A percentile compares a stretch with the other conserved stretches of the same genome.
Evolutionary conservation across 2,329 filamentous ascomycete species (phyloP).

Genomic region (Hypoxylon sp.): DNA sequence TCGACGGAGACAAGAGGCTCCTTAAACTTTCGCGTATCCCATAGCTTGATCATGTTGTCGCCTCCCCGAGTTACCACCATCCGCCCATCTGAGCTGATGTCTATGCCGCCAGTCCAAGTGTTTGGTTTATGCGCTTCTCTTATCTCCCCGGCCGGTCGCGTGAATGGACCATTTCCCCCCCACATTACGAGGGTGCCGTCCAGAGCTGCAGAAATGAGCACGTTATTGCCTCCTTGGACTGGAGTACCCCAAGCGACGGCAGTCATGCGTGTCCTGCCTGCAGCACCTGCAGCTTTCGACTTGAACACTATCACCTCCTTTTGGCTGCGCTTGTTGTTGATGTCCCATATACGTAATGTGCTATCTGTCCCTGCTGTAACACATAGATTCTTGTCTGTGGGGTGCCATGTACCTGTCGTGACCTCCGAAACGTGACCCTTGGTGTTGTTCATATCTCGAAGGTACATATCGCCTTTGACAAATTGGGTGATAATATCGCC

Average conservation of each 20-base stretch:
- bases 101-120: conserved; percentile 92
- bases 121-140: conserved; percentile 81
- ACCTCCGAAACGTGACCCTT: conserved; percentile 96
- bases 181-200: conserved; percentile 95
- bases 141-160: conserved; percentile 83
- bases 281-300: conserved; percentile 85
- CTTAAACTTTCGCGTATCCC: conserved; percentile 97
- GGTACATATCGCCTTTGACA: conserved; percentile 97
- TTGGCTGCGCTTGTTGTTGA: conserved; percentile 88
- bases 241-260: conserved; percentile 86
- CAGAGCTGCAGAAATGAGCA: conserved; percentile 82
- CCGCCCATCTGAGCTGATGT: conserved; percentile 89
- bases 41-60: conserved; percentile 92
- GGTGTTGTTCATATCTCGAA: conserved; percentile 96
- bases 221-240: conserved; percentile 77
- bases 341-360: conserved; percentile 95
- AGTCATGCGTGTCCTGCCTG: conserved; percentile 92
- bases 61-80: conserved; percentile 91
- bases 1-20: conserved; percentile 80
- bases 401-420: conserved; percentile 90
- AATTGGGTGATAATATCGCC: conserved; percentile 88
- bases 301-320: conserved; percentile 97
- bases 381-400: conserved; percentile 82
- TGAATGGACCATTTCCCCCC: conserved; percentile 85
- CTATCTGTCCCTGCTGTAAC: conserved; percentile 95